Evolutionary conservation across 768 basidiomycete species (phyloP).

Genomic region (Erythrobasidium yunnanense): DNA sequence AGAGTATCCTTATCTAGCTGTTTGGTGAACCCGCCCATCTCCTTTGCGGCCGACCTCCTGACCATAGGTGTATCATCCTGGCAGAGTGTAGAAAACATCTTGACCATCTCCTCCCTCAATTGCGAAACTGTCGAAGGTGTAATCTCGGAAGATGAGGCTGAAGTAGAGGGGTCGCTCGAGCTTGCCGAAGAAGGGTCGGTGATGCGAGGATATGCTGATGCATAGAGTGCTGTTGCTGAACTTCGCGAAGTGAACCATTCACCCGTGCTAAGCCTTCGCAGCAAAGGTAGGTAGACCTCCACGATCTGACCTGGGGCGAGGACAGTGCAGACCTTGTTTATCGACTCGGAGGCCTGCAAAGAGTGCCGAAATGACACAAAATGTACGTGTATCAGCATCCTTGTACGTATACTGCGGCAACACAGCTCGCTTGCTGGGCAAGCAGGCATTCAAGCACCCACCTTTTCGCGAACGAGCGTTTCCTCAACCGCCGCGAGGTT

Average conservation of each 20-base stretch:
- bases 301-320: conserved; percentile 72
- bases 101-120: conserved; percentile 73
- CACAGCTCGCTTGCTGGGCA: too few relatives aligned
- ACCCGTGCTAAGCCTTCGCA: conserved; percentile 76
- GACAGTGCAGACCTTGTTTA: conserved; percentile 71
- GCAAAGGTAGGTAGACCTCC: conserved; percentile 77
- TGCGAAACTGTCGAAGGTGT: conserved; percentile 43
- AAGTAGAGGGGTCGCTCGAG: conserved; percentile 12
- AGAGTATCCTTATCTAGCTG: conserved; percentile 70
- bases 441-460: too few relatives aligned
- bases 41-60: conserved; percentile 85
- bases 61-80: conserved; percentile 99
- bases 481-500: conserved; percentile 94
- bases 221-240: conserved; percentile 84
- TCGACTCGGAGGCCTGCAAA: conserved; percentile 83
- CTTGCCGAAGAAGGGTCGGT: conserved; percentile 25
- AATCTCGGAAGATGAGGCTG: conserved; percentile 40
- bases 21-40: conserved; percentile 62
- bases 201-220: conserved; percentile 63
- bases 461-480: conserved; percentile 95
- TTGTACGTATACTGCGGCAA: too few relatives aligned
- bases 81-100: conserved; percentile 67
- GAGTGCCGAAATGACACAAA: background rate
- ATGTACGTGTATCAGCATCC: too few relatives aligned
- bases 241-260: conserved; percentile 99